Conservation (phyloP, 164 flowering plant species). For the Warburgia ugandensis region DNA sequence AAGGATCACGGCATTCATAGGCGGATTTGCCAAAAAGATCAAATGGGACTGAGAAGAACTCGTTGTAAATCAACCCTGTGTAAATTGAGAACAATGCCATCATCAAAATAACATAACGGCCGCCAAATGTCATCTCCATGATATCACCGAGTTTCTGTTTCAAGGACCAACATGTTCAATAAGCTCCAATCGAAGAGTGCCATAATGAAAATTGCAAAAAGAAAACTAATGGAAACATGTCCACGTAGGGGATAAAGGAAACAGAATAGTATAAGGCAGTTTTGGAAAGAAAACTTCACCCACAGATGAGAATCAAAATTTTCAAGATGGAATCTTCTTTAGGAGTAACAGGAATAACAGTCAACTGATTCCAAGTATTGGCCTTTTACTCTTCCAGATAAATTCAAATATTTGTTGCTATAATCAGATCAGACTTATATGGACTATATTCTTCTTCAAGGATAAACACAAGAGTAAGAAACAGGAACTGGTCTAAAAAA, state of each 20-base stretch:
- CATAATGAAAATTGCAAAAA: background rate
- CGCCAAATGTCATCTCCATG: constrained; percentile 89
- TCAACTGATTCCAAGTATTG: too few relatives aligned
- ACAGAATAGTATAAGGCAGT: too few relatives aligned
- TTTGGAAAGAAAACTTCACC: too few relatives aligned
- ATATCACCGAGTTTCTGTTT: constrained; percentile 95
- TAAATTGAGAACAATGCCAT: constrained; percentile 94
- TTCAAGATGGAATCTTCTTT: too few relatives aligned
- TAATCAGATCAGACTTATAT: too few relatives aligned
- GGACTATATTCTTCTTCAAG: too few relatives aligned
- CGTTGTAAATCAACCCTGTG: constrained; percentile 93
- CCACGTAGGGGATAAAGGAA: background rate
- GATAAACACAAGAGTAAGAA: too few relatives aligned
- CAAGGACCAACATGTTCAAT: constrained; percentile 7
- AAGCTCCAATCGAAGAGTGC: background rate
- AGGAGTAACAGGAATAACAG: too few relatives aligned
- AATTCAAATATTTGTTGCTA: too few relatives aligned
- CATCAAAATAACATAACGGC: constrained; percentile 90
- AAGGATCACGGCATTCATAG: constrained; percentile 78
- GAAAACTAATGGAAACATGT: background rate
- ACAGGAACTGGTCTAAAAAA: too few relatives aligned
- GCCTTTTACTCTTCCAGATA: too few relatives aligned
- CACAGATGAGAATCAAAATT: too few relatives aligned
- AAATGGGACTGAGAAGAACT: constrained; percentile 95
- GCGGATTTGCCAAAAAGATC: constrained; percentile 85